phyloP scores from a whole-genome alignment of 78 protist species.

The Diacronema lutheri region DNA sequence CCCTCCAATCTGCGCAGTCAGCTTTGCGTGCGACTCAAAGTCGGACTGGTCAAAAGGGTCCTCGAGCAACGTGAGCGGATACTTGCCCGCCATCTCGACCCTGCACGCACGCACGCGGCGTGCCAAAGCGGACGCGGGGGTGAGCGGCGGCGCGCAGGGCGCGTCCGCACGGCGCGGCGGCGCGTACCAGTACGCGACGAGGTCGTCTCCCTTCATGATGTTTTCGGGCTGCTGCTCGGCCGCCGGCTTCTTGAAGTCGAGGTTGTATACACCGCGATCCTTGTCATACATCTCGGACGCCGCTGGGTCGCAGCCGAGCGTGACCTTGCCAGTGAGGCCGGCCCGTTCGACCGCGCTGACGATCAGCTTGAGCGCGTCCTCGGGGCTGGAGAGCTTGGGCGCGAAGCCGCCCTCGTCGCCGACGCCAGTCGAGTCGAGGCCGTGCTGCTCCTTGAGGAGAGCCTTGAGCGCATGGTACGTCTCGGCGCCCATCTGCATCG shows the following conservation, averaged over 20 bases:
- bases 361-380: conserved; percentile 86
- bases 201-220: conserved; percentile 28
- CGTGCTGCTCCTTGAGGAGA: conserved; percentile 74
- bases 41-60: conserved; percentile 97
- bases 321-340: conserved; percentile 71
- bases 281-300: conserved; percentile 92
- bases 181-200: conserved; percentile 64
- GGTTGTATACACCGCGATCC: conserved; percentile 76
- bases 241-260: conserved; percentile 48
- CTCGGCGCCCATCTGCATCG: conserved; percentile 17
- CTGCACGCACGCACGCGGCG: no score
- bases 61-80: conserved; percentile 87
- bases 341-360: conserved; percentile 92
- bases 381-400: conserved; percentile 75
- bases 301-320: conserved; percentile 88
- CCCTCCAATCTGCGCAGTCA: conserved; percentile 37
- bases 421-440: conserved; percentile 77
- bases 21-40: conserved; percentile 75
- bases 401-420: conserved; percentile 99
- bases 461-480: conserved; percentile 89
- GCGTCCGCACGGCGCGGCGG: no score
- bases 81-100: neutral
- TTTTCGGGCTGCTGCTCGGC: neutral
- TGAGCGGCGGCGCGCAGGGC: no score
- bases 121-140: no score